Base-by-base conservation (phyloP, 306 rosid species). In the Cercis canadensis region DNA sequence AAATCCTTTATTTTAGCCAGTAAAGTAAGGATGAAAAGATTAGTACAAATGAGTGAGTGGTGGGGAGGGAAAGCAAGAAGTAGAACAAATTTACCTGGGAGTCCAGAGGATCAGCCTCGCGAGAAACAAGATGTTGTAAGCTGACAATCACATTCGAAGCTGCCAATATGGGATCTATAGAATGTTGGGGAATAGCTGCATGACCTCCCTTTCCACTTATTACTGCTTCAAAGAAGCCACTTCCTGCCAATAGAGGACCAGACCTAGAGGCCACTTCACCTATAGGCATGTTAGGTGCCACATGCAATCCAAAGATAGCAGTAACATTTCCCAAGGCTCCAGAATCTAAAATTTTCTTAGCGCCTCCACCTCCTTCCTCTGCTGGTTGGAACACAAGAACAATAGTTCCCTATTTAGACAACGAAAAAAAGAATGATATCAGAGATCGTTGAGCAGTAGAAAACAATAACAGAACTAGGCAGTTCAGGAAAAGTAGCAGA, bases 381-480 rank as follows among this genome's bases (percentile, higher is more conserved):
- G 93, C 98, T 57, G 98, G 98, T 87, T 92, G 98, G 81, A 90
- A 92, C 71, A 92, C 89, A 79, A 92, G 96, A 69, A 92, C 81
- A 18, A 92, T 84, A 32, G 97, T 90, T 44, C 98, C 98, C 97
- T 92, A 47, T 54, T 67, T 61, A 67, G 50, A 41, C 54, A 72
- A n/a, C 37, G 58, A 45, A 52, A 37, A 4, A 50, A 17, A 80
- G 14, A 53, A 47, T 6, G 44, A 50, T 52, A 51, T 64, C 63
- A 53, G 78, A n/a, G 24, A 70, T 41, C 36, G 5, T 24, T 44
- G 34, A 53, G 39, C 18, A 7, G 57, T 10, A 69, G 66, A 69
- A 66, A 53, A 74, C 56, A 78, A 53, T 71, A 73, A 29, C 31
- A 61, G 16, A 15, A 21, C 43, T 49, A 17, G 11, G 39, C 63